A percentile compares a stretch with the other conserved stretches of the same genome.
These are phyloP conservation scores for Suhomyces sp. DNA, from an alignment of 805 yeast species.

Conservation along the genomic window DNA sequence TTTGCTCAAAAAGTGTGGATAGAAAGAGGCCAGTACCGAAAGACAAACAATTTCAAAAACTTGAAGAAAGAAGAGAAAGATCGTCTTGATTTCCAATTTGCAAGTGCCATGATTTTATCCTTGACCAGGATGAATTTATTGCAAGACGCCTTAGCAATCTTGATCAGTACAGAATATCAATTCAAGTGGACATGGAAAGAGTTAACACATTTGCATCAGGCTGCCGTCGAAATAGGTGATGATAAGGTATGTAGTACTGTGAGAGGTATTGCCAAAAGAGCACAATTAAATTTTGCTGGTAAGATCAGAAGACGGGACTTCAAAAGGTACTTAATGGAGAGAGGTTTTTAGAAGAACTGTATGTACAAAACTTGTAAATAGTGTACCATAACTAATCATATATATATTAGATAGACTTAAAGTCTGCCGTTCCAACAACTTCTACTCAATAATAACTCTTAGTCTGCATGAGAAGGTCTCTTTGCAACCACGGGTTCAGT, in stretches of 20 bases:
- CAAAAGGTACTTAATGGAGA: constrained; percentile 29
- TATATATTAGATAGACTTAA: no score
- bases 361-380: constrained; percentile 12
- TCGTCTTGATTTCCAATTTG: constrained; percentile 63
- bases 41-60: constrained; percentile 47
- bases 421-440: no score
- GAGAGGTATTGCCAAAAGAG: constrained; percentile 34
- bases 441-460: no score
- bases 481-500: no score
- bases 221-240: constrained; percentile 34
- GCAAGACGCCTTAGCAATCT: constrained; percentile 69
- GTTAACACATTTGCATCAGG: constrained; percentile 27
- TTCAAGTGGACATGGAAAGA: constrained; percentile 65
- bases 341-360: constrained; percentile 29
- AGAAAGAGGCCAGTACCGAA: constrained; percentile 75
- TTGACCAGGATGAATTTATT: constrained; percentile 55
- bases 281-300: constrained; percentile 38
- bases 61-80: constrained; percentile 39
- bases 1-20: constrained; percentile 71
- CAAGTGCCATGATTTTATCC: constrained; percentile 63
- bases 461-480: no score
- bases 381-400: constrained; percentile 9
- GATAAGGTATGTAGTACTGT: constrained; percentile 28
- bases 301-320: constrained; percentile 37
- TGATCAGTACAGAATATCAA: constrained; percentile 63